phyloP scores from a whole-genome alignment of 208 protist genomes.

The Blechomonas ayalai region DNA sequence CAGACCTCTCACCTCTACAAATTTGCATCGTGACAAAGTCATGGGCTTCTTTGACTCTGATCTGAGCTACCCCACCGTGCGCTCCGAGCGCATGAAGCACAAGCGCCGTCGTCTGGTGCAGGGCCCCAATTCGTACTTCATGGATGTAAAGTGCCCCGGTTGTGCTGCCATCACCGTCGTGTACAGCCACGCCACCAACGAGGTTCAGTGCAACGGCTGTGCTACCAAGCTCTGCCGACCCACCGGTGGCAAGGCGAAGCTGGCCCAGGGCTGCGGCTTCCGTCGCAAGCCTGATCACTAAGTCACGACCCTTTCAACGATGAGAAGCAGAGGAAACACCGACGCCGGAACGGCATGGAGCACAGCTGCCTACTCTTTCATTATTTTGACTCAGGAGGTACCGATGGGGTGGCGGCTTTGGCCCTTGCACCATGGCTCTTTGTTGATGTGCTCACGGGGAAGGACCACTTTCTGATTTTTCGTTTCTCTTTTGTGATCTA shows the following conservation, averaged over 20 bases:
- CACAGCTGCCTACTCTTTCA: neutral
- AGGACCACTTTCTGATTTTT: slow-evolving; percentile 6
- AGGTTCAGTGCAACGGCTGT: slow-evolving; percentile 96
- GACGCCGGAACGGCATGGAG: slow-evolving; percentile 4
- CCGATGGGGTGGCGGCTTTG: no score
- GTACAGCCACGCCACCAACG: slow-evolving; percentile 97
- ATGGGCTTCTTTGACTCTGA: slow-evolving; percentile 95
- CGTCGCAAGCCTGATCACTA: slow-evolving; percentile 93
- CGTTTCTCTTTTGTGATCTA: slow-evolving; percentile 2
- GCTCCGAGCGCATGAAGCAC: slow-evolving; percentile 94
- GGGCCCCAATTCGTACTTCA: slow-evolving; percentile 99
- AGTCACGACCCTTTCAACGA: neutral
- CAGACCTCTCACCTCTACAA: no score
- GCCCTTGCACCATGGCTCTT: no score
- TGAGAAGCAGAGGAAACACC: slow-evolving; percentile 1
- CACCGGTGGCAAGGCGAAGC: slow-evolving; percentile 96
- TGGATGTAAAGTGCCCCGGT: slow-evolving; percentile 98
- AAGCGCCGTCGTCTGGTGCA: slow-evolving; percentile 99
- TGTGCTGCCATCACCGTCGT: slow-evolving; percentile 95
- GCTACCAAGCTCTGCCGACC: slow-evolving; percentile 95
- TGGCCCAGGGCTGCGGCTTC: slow-evolving; percentile 95
- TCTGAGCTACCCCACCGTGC: slow-evolving; percentile 95
- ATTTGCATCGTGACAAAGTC: no score
- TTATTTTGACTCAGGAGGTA: neutral
- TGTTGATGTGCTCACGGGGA: neutral